Conservation (phyloP, 805 yeast species). For the Jamesozyma lodderae region DNA sequence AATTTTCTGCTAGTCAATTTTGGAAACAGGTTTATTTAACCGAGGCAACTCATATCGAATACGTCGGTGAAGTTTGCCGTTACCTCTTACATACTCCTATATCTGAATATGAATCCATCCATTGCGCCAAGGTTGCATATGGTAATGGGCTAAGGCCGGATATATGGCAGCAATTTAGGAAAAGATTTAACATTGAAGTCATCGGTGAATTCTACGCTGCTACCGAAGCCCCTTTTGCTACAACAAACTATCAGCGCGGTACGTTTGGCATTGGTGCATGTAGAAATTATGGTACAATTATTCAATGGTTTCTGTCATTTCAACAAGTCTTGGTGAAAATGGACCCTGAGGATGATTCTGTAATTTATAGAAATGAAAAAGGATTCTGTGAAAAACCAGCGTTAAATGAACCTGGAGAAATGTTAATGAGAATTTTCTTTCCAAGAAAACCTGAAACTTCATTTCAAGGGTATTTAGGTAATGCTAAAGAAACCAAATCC, state of each 20-base stretch:
- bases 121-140: slow-evolving; percentile 58
- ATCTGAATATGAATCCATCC: slow-evolving; percentile 57
- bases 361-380: slow-evolving; percentile 57
- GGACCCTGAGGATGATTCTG: slow-evolving; percentile 72
- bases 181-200: slow-evolving; percentile 61
- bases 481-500: slow-evolving; percentile 66
- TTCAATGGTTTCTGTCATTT: slow-evolving; percentile 41
- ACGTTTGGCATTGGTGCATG: slow-evolving; percentile 82
- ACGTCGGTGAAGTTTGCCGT: slow-evolving; percentile 92
- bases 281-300: slow-evolving; percentile 61
- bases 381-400: slow-evolving; percentile 53
- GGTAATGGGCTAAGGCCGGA: slow-evolving; percentile 90
- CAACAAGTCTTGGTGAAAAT: slow-evolving; percentile 59
- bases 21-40: slow-evolving; percentile 80
- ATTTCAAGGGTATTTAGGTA: slow-evolving; percentile 85
- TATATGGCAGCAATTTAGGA: slow-evolving; percentile 75
- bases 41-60: slow-evolving; percentile 74
- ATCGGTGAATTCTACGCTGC: slow-evolving; percentile 92
- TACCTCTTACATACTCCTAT: slow-evolving; percentile 60
- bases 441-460: slow-evolving; percentile 58
- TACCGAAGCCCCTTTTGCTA: slow-evolving; percentile 85
- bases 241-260: slow-evolving; percentile 71
- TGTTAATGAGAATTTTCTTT: slow-evolving; percentile 64
- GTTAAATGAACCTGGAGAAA: slow-evolving; percentile 72
- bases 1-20: slow-evolving; percentile 73